Evolutionary conservation across 1,284 basidiomycete species (phyloP), one percentile per base, ranked within the genome.

Genomic region (Coriolopsis trogii): DNA sequence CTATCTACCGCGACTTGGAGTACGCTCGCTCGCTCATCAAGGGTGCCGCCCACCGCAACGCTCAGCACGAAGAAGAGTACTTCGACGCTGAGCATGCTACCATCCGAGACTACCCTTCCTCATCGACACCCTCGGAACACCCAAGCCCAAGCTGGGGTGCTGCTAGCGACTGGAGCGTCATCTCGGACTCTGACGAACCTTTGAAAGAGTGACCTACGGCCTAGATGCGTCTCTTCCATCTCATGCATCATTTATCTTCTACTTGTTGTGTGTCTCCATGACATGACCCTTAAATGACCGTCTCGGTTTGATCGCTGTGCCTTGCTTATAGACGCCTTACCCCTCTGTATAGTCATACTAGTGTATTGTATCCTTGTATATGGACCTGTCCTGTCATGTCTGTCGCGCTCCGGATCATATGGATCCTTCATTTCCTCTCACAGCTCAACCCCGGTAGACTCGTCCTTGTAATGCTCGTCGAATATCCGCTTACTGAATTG

Each of bases 1-100:
- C 88, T 24, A 93, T 97, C 61, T 97, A 97, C 67, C 85, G 94
- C 34, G 94, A 97, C 67, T 71, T 97, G 51, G 93, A 95, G 60
- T 94, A 95, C 67, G 90, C 93, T 30, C 82, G 87, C 34, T 87
- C 87, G 3, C 70, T 95, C 49, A 84, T 95, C 62, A 93, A 91
- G 66, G 80, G 79, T 28, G 58, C 66, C 21, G 64, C 65, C 7
- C 63, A 69, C 8, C 66, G 67, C 36, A 75, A 77, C 6, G 63
- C 70, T 28, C 70, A 69, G 39, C 61, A 58, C 33, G 77, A 73
- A 36, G 69, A 73, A 36, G 69, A 73, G 24, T 70, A 71, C 26
- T 60, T 61, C 40, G 78, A 75, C 42, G 71, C 67, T 24, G 80
- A 82, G 53, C 70, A 77, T 41, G 72, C 72, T 6, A 77, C 76